A percentile compares a stretch with the other conserved stretches of the same genome.
Evolutionary conservation across 2,329 filamentous ascomycete species (phyloP).

Genomic region (Colletotrichum tofieldiae): DNA sequence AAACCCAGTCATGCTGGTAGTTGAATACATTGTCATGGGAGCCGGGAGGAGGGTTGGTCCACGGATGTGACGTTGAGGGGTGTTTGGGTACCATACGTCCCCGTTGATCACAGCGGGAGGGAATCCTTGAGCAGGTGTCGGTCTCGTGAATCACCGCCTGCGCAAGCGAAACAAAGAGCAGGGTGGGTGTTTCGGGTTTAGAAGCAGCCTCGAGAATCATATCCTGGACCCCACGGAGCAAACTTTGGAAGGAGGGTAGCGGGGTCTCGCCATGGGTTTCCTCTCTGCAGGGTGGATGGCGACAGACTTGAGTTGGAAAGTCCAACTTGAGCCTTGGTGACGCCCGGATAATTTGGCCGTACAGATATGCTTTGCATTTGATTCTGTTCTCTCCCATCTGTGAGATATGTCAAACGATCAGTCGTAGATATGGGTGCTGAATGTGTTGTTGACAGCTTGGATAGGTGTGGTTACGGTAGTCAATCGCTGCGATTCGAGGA

Average conservation of each 20-base stretch:
- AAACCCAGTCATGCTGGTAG: neutral
- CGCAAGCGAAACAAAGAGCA: constrained; percentile 26
- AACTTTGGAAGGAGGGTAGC: neutral
- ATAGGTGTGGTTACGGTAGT: too few species aligned
- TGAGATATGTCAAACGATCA: neutral
- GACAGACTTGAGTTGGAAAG: too few species aligned
- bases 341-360: too few species aligned
- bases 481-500: too few species aligned
- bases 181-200: neutral
- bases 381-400: too few species aligned
- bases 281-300: neutral
- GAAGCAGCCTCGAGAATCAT: neutral
- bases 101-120: neutral
- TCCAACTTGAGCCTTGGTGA: too few species aligned
- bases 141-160: constrained; percentile 3
- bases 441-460: neutral
- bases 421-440: too few species aligned
- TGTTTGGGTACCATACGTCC: neutral
- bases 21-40: neutral
- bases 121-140: neutral
- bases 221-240: neutral
- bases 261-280: neutral
- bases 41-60: neutral
- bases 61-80: neutral
- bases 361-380: neutral